Evolutionary conservation across 495 filamentous ascomycete species (phyloP).

Genomic region (Podospora bellae-mahoneyi): DNA sequence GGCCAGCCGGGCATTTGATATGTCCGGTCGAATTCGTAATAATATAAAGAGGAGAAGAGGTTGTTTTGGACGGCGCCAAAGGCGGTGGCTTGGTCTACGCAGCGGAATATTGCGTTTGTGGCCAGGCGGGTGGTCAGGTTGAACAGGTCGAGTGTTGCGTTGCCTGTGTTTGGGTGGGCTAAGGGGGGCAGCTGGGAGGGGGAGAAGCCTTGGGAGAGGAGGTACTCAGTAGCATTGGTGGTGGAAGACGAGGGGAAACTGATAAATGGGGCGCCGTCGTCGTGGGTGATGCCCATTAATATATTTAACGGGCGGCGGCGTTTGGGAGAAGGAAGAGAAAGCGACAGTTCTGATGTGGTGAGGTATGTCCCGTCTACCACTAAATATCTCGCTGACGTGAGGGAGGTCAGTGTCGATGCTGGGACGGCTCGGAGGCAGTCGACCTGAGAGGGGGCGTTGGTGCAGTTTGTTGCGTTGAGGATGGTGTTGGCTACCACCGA

Average conservation of each 20-base stretch:
- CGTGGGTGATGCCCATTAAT: constrained; percentile 48
- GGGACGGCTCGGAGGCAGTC: constrained; percentile 47
- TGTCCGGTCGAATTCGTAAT: constrained; percentile 51
- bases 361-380: constrained; percentile 49
- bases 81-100: constrained; percentile 48
- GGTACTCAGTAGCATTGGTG: constrained; percentile 35
- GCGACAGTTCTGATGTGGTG: constrained; percentile 33
- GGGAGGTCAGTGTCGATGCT: constrained; percentile 29
- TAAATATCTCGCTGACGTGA: constrained; percentile 38
- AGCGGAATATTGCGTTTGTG: constrained; percentile 52
- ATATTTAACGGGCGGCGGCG: constrained; percentile 34
- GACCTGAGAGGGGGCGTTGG: constrained; percentile 39
- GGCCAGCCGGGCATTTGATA: constrained; percentile 52
- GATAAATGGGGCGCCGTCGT: constrained; percentile 51
- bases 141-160: constrained; percentile 45
- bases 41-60: constrained; percentile 38
- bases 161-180: constrained; percentile 23
- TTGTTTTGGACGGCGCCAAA: constrained; percentile 31
- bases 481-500: constrained; percentile 39
- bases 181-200: constrained; percentile 37
- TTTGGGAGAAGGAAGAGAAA: constrained; percentile 28
- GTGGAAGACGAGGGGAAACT: constrained; percentile 37
- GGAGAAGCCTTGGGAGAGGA: constrained; percentile 39
- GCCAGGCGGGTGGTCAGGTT: constrained; percentile 42
- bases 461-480: constrained; percentile 42